Base-by-base conservation (phyloP, 345 rosid genomes). In the Eucalyptus erythrocorys region DNA sequence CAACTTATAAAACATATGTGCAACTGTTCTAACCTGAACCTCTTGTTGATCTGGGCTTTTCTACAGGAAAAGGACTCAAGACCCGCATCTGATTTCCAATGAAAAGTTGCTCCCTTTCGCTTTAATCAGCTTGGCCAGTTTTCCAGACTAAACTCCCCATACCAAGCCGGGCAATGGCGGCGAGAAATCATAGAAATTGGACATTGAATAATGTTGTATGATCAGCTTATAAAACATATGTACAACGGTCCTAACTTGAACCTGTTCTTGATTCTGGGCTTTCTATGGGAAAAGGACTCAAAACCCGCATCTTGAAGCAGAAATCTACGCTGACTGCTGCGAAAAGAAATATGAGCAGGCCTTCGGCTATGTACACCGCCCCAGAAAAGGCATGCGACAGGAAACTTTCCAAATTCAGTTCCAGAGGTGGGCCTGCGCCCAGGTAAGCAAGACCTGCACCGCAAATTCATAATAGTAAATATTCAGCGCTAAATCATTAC, bases 401-500 rank as follows among this genome's bases (percentile, higher is more conserved):
- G 85, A 93, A 86, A 92, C 97, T 94, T 87, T 47, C 95, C 27
- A 88, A 48, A 82, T 90, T 92, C 13, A 87, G 91, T 88, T 95
- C 98, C 91, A 96, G 90, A 80, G 98, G 96, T 24, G 94, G 93
- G 61, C 98, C 96, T 89, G 91, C 93, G 17, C 90, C 93, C 79
- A 97, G 88, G 86, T 89, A 92, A 57, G 92, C 96, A 82, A 96
- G 98, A 82, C 99, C 99, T 97, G 91, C 90, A 85, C 24, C 7
- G 7, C 17, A 55, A 49, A 55, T 13, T 15, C 51, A 6, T 48
- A 27, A 30, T 0, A 45, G 15, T 81, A 3, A 85, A 7, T 45
- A 34, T 37, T 48, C 24, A 3, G 55, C 14, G 34, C 84, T 53
- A 87, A 85, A 47, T 57, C 3, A 15, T 34, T 24, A 32, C 87